phyloP scores from a whole-genome alignment of 179 eudicot genomes.

The Patellifolia procumbens region DNA sequence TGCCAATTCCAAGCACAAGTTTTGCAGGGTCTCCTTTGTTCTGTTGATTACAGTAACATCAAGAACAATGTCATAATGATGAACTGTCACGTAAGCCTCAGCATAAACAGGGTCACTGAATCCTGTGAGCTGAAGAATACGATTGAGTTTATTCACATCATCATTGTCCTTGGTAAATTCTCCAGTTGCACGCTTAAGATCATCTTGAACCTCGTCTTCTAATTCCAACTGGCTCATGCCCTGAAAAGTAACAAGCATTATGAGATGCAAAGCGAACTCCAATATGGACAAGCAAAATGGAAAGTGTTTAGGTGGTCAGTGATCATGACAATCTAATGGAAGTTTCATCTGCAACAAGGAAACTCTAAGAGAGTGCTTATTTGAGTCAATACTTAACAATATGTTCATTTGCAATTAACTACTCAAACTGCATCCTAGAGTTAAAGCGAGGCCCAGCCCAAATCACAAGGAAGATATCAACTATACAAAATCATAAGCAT shows the following conservation, averaged over 20 bases:
- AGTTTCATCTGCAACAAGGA: neutral
- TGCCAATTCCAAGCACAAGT: constrained; percentile 91
- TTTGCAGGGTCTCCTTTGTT: constrained; percentile 91
- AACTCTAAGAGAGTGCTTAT: neutral
- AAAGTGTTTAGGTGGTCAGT: neutral
- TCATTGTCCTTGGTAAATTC: constrained; percentile 73
- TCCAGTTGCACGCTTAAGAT: constrained; percentile 79
- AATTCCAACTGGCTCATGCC: constrained; percentile 85
- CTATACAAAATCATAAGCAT: too few species aligned
- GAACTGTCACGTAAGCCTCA: constrained; percentile 82
- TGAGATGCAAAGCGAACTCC: neutral
- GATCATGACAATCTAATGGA: too few species aligned
- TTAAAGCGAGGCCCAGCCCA: neutral
- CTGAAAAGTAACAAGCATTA: constrained; percentile 32
- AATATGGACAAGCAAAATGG: neutral
- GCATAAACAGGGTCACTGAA: constrained; percentile 97
- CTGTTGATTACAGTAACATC: constrained; percentile 82
- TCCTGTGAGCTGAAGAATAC: constrained; percentile 97
- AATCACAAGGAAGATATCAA: neutral
- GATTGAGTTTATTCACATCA: constrained; percentile 84
- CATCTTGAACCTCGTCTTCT: constrained; percentile 84
- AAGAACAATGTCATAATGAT: constrained; percentile 83
- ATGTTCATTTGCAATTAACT: neutral
- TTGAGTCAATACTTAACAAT: constrained; percentile 5
- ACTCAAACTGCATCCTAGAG: neutral